Evolutionary conservation across 169 alveolate species (phyloP).

Genomic region (Neospora caninum): DNA sequence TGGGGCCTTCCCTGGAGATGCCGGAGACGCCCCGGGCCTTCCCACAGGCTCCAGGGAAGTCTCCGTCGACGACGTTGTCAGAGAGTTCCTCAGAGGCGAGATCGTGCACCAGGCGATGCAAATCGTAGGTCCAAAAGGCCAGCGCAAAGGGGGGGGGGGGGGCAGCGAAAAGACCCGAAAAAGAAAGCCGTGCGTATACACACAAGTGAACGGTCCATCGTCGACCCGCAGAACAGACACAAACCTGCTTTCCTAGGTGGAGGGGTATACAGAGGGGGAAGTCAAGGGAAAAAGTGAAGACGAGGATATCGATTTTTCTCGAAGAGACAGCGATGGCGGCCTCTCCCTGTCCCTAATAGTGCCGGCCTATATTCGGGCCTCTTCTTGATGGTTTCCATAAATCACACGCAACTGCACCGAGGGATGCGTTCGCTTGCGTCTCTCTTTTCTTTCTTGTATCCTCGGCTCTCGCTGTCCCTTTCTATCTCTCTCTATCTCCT

Average conservation of each 20-base stretch:
- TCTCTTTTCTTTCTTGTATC: neutral
- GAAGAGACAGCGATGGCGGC: no score
- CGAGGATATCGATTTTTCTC: no score
- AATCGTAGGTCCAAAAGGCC: neutral
- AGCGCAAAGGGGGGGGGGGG: neutral
- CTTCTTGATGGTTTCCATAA: no score
- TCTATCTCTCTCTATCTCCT: neutral
- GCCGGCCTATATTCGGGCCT: no score
- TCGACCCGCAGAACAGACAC: no score
- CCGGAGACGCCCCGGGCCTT: neutral
- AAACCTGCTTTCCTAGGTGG: no score
- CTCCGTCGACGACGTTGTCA: conserved; percentile 49
- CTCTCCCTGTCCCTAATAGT: no score
- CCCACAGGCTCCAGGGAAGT: neutral
- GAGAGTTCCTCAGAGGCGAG: conserved; percentile 55
- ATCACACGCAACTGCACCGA: no score
- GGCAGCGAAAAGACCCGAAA: neutral
- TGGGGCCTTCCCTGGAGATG: neutral
- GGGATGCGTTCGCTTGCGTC: neutral
- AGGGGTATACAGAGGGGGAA: neutral
- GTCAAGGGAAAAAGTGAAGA: no score
- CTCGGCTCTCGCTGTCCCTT: neutral
- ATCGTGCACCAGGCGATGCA: conserved; percentile 43
- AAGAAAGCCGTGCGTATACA: no score
- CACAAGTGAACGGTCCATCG: no score